These are phyloP conservation scores for Alternaria rosae DNA, from an alignment of 2,329 filamentous ascomycete genomes.

Conservation along the genomic window DNA sequence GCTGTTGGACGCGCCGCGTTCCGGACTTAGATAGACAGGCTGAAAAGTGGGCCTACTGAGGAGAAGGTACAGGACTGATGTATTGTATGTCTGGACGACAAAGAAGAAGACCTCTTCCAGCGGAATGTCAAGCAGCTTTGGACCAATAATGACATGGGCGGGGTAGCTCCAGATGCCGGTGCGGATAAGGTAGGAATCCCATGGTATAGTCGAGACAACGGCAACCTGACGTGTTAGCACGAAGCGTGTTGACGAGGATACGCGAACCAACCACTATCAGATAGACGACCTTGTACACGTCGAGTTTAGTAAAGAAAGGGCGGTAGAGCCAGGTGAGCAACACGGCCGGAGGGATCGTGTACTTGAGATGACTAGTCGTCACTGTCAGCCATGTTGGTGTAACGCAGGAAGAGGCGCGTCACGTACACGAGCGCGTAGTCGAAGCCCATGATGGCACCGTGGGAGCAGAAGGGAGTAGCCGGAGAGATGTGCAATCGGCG, in stretches of 20 bases:
- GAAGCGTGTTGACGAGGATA: neutral
- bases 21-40: slow-evolving; percentile 59
- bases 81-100: slow-evolving; percentile 77
- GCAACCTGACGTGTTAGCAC: slow-evolving; percentile 60
- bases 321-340: slow-evolving; percentile 66
- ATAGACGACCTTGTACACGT: slow-evolving; percentile 68
- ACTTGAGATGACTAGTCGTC: slow-evolving; percentile 65
- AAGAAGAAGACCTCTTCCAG: slow-evolving; percentile 80
- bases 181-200: slow-evolving; percentile 78
- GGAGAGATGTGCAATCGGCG: slow-evolving; percentile 23
- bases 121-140: slow-evolving; percentile 70
- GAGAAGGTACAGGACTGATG: slow-evolving; percentile 71
- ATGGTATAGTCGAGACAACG: slow-evolving; percentile 73
- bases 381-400: slow-evolving; percentile 19
- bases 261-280: slow-evolving; percentile 58
- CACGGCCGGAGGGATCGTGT: slow-evolving; percentile 70
- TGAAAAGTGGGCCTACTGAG: slow-evolving; percentile 70
- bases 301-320: slow-evolving; percentile 68
- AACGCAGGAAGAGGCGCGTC: slow-evolving; percentile 6
- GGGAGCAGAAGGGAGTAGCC: slow-evolving; percentile 10
- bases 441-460: slow-evolving; percentile 58
- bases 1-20: slow-evolving; percentile 38
- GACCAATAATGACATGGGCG: slow-evolving; percentile 67
- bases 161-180: slow-evolving; percentile 76
- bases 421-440: slow-evolving; percentile 70